Conservation (phyloP, 2,329 filamentous ascomycete genomes). For the Aureobasidium namibiae region DNA sequence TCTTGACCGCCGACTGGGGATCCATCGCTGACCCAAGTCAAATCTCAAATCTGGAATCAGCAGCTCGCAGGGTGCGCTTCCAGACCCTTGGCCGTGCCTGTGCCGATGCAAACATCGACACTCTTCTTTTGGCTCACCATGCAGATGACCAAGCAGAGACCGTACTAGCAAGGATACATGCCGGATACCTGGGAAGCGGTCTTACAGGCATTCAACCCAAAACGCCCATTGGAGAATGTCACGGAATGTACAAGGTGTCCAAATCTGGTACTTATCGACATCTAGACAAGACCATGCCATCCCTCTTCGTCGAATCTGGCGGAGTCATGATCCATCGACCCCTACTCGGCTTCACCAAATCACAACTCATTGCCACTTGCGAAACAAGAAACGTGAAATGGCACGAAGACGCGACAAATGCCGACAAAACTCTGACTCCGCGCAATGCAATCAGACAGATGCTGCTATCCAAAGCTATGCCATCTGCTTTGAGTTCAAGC, state of each 20-base stretch:
- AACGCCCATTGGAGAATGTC: conserved; percentile 73
- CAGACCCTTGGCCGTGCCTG: conserved; percentile 59
- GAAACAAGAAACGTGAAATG: conserved; percentile 58
- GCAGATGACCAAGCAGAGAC: conserved; percentile 88
- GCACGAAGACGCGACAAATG: conserved; percentile 82
- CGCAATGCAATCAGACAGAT: conserved; percentile 75
- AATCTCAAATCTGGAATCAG: conserved; percentile 63
- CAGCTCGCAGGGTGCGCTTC: conserved; percentile 68
- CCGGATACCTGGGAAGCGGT: conserved; percentile 60
- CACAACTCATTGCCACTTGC: conserved; percentile 67
- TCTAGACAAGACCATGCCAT: not conserved
- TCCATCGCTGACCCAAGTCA: conserved; percentile 30
- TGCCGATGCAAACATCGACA: conserved; percentile 40
- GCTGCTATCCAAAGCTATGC: conserved; percentile 51
- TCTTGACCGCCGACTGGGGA: conserved; percentile 32
- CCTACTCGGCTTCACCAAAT: conserved; percentile 62
- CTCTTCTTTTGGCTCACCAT: conserved; percentile 77
- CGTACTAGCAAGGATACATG: conserved; percentile 66
- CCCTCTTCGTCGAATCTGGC: conserved; percentile 28
- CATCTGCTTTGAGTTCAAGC: conserved; percentile 58
- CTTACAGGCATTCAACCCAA: conserved; percentile 60
- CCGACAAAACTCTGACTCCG: conserved; percentile 63
- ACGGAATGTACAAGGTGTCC: conserved; percentile 63
- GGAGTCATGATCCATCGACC: conserved; percentile 63
- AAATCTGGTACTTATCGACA: conserved; percentile 22